Percentiles rank a stretch among this genome's conserved stretches.
Conservation (phyloP, 305 asterid genomes). For the Rubia tinctorum region DNA sequence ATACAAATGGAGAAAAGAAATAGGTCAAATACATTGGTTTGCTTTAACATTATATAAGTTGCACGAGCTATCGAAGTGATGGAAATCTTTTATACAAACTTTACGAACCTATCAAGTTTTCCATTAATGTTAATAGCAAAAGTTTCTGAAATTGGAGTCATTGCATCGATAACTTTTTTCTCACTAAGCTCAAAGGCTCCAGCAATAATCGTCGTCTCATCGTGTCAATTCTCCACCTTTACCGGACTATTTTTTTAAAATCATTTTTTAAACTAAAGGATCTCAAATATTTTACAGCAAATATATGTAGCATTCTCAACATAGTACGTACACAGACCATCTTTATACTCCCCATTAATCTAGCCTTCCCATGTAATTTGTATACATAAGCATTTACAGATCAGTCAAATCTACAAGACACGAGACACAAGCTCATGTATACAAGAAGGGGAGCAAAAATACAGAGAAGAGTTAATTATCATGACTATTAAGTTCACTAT, state of each 20-base stretch:
- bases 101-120: conserved; percentile 21
- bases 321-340: too few species aligned
- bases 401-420: not conserved
- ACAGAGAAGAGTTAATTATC: conserved; percentile 33
- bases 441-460: not conserved
- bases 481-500: conserved; percentile 27
- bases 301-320: too few species aligned
- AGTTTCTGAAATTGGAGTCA: conserved; percentile 70
- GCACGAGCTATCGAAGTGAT: too few species aligned
- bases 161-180: conserved; percentile 71
- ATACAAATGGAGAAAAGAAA: too few species aligned
- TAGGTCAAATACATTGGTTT: too few species aligned
- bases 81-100: too few species aligned
- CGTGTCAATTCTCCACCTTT: conserved; percentile 86
- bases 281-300: too few species aligned
- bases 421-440: not conserved
- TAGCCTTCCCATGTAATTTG: not conserved
- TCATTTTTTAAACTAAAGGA: too few species aligned
- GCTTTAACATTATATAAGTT: too few species aligned
- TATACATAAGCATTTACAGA: not conserved
- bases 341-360: not conserved
- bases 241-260: conserved; percentile 49
- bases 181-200: conserved; percentile 75
- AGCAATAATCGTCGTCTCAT: conserved; percentile 73
- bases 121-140: conserved; percentile 64